Conservation (phyloP, 257 asterid genomes). For the Handroanthus guayacan region DNA sequence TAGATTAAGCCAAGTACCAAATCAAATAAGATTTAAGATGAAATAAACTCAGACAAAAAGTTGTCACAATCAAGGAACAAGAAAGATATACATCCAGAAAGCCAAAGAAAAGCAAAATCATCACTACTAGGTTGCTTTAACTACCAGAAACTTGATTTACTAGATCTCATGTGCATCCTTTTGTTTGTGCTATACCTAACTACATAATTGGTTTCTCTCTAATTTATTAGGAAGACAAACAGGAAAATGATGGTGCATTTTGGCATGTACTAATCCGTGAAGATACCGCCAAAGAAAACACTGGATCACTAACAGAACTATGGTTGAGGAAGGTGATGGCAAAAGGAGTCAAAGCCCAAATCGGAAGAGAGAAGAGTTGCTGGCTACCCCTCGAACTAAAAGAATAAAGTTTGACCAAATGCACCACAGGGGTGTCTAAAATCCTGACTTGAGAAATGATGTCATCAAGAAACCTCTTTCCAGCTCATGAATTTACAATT, state of each 20-base stretch:
- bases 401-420: not conserved
- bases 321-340: not conserved
- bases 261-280: not conserved
- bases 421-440: not conserved
- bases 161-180: not conserved
- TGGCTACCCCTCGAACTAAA: not conserved
- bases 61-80: conserved; percentile 14
- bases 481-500: too few relatives aligned
- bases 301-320: not conserved
- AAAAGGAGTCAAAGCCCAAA: not conserved
- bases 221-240: not conserved
- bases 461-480: too few relatives aligned
- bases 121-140: not conserved
- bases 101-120: not conserved
- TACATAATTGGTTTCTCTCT: not conserved
- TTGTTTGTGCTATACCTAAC: conserved; percentile 8
- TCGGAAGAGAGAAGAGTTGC: not conserved
- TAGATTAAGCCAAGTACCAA: conserved; percentile 17
- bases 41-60: conserved; percentile 19
- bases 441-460: too few relatives aligned
- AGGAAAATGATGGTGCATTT: not conserved
- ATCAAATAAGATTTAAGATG: conserved; percentile 12
- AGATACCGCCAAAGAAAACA: conserved; percentile 8
- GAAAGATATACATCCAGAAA: conserved; percentile 11
- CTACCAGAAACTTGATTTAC: conserved; percentile 18